Conservation (phyloP, 2,329 filamentous ascomycete species). For the Calonectria pauciramosa region DNA sequence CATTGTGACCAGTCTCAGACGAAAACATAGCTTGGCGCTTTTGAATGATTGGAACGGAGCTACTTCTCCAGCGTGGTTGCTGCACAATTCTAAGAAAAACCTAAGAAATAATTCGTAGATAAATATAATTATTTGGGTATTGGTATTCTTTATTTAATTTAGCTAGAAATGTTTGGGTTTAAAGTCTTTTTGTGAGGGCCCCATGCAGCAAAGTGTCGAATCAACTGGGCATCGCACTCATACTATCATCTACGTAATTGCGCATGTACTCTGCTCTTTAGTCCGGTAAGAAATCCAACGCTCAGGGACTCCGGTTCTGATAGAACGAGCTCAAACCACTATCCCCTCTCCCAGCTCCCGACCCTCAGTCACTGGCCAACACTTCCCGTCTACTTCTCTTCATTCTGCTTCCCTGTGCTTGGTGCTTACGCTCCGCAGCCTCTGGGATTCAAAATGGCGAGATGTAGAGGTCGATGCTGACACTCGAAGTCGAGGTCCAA, state of each 20-base stretch:
- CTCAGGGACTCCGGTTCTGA: constrained; percentile 73
- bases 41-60: too few species aligned
- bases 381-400: constrained; percentile 16
- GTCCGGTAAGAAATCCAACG: constrained; percentile 70
- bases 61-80: not conserved
- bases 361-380: not conserved
- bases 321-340: constrained; percentile 63
- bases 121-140: too few species aligned
- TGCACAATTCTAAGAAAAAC: too few species aligned
- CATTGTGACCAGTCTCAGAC: not conserved
- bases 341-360: constrained; percentile 12
- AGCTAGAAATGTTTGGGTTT: too few species aligned
- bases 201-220: too few species aligned
- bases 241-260: not conserved
- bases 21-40: not conserved
- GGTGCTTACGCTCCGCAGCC: constrained; percentile 50
- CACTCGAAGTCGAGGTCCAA: constrained; percentile 5
- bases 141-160: too few species aligned
- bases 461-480: constrained; percentile 10
- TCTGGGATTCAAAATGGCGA: constrained; percentile 12
- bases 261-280: constrained; percentile 73
- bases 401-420: constrained; percentile 37
- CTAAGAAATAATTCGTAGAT: too few species aligned
- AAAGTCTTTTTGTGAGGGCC: too few species aligned
- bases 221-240: not conserved